phyloP scores from a whole-genome alignment of 371 early-diverging fungal genomes.

The Syncephalastrum contaminatum region DNA sequence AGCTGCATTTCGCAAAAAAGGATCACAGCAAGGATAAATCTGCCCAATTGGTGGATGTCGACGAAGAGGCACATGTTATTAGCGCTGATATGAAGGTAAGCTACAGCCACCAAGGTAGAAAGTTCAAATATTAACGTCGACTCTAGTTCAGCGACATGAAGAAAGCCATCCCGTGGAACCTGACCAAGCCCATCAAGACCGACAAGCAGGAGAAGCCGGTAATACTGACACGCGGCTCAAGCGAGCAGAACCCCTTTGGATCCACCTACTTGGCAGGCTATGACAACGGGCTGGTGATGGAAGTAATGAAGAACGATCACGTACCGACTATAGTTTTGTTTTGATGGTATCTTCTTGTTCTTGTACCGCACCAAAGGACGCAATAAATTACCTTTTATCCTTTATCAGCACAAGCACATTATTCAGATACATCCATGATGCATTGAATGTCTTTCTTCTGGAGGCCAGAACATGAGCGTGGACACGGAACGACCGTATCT shows the following conservation, averaged over 20 bases:
- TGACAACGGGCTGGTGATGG: conserved; percentile 58
- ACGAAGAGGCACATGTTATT: conserved; percentile 21
- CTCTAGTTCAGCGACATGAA: conserved; percentile 43
- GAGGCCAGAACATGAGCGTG: too few relatives aligned
- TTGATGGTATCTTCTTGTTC: conserved; percentile 12
- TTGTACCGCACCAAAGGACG: too few relatives aligned
- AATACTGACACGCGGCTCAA: conserved; percentile 65
- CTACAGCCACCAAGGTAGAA: too few relatives aligned
- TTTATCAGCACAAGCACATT: too few relatives aligned
- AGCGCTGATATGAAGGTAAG: conserved; percentile 48
- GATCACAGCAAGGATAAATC: conserved; percentile 7
- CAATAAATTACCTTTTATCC: too few relatives aligned
- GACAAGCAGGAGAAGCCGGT: conserved; percentile 47
- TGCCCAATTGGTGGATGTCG: conserved; percentile 36
- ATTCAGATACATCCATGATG: too few relatives aligned
- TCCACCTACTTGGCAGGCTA: conserved; percentile 64
- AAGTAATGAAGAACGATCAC: conserved; percentile 63
- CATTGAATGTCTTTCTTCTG: too few relatives aligned
- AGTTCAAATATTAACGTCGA: too few relatives aligned
- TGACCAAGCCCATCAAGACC: conserved; percentile 24
- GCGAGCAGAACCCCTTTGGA: conserved; percentile 73
- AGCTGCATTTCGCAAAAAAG: conserved; percentile 35
- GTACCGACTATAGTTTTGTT: conserved; percentile 58
- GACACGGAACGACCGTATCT: too few relatives aligned
- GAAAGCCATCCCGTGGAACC: conserved; percentile 48